phyloP scores from a whole-genome alignment of 805 yeast species.

The Ogataea populi-albae region DNA sequence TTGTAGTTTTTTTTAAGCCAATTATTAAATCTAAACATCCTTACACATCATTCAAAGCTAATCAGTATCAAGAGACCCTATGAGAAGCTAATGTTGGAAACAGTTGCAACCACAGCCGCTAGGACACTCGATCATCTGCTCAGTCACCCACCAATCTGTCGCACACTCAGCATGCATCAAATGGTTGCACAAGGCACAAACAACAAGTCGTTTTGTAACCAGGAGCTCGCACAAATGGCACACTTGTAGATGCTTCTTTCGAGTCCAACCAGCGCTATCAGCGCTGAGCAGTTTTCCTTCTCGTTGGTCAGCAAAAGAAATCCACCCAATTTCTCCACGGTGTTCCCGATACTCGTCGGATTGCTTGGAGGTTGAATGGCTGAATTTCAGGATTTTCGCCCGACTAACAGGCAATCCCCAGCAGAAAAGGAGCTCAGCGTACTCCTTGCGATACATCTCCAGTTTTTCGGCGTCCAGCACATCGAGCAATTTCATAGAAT shows the following conservation, averaged over 20 bases:
- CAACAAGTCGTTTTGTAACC: slow-evolving; percentile 57
- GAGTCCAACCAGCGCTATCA: slow-evolving; percentile 12
- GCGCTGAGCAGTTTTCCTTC: slow-evolving; percentile 6
- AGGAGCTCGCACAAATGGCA: slow-evolving; percentile 68
- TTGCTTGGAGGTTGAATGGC: slow-evolving; percentile 32
- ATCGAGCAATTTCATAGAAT: slow-evolving; percentile 40
- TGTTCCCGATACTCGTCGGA: slow-evolving; percentile 21
- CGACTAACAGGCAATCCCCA: slow-evolving; percentile 88
- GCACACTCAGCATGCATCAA: slow-evolving; percentile 79
- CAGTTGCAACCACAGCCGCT: slow-evolving; percentile 86
- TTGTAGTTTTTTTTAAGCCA: too few relatives aligned
- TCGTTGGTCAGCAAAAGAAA: slow-evolving; percentile 18
- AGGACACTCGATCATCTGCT: slow-evolving; percentile 56
- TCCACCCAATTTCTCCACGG: slow-evolving; percentile 30
- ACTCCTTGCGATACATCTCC: slow-evolving; percentile 54
- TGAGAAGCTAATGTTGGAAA: slow-evolving; percentile 30
- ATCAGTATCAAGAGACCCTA: too few relatives aligned
- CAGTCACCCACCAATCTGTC: slow-evolving; percentile 67
- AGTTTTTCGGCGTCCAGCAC: slow-evolving; percentile 37
- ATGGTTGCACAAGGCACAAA: slow-evolving; percentile 77
- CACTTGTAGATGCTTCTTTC: slow-evolving; percentile 29
- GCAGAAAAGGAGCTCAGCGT: slow-evolving; percentile 69
- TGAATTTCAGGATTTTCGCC: slow-evolving; percentile 73
- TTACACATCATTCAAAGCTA: too few relatives aligned
- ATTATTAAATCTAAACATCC: too few relatives aligned